Base-by-base conservation (phyloP, 2,329 filamentous ascomycete genomes). In the Calonectria pseudoreteaudii region DNA sequence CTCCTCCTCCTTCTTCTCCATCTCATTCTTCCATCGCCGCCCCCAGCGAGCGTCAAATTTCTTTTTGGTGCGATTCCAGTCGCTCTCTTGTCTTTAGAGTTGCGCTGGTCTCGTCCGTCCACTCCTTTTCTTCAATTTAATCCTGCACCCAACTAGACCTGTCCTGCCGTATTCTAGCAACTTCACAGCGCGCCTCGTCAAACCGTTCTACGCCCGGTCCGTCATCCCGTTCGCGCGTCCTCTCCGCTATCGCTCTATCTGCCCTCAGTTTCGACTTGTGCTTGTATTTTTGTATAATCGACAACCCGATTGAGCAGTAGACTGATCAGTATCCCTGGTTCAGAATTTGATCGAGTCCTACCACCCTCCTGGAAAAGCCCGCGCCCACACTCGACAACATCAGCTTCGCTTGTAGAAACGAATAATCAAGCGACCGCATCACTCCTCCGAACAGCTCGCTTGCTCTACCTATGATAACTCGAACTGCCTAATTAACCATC, bases 21-120 rank as follows among this genome's bases (percentile, higher is more conserved):
- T 66, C 67, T 50, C 60, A 72, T 71, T 69, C 74, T 64, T 34
- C 62, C 41, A 76, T 75, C 78, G 77, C 77, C 78, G 76, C 76
- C 79, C 75, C 72, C 70, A 67, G 77, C 78, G 75, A 80, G 80
- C 81, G 78, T 79, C 77, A 77, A 77, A 77, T 76, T 74, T 77
- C 73, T 78, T 76, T 78, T 81, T 91, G 89, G 90, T 87, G 85
- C 89, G 87, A 89, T 90, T 89, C 89, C 89, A 87, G 88, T 82
- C 83, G 88, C 87, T 86, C 82, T 86, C 86, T 86, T 86, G 78
- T 81, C 83, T 83, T 67, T 73, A 78, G 83, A 84, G 87, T 87
- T 89, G 86, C 84, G 84, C 89, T 91, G 90, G 89, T 89, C 85
- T 90, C 85, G 88, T 82, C 89, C 89, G 89, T 91, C 89, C 89